Evolutionary conservation across 352 stramenopile species (phyloP).

Genomic region (Phytophthora tubulina): DNA sequence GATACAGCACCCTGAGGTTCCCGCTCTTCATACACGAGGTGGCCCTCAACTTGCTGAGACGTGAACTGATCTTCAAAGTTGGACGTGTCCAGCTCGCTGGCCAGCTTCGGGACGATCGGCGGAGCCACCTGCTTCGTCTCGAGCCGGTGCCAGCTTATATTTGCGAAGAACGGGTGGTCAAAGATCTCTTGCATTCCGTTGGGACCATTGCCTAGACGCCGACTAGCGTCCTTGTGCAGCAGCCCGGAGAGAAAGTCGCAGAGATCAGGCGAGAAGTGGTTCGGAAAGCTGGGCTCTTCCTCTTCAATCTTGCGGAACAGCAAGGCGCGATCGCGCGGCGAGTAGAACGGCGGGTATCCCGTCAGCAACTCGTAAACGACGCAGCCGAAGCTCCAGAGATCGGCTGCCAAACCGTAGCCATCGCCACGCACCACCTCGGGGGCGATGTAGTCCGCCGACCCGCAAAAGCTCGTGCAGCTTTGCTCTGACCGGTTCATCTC

Average conservation of each 20-base stretch:
- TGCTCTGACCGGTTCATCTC: constrained; percentile 64
- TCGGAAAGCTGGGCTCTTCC: constrained; percentile 93
- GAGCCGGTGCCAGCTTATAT: constrained; percentile 82
- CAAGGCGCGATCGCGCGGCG: constrained; percentile 82
- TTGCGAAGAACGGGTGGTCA: constrained; percentile 76
- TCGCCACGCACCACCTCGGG: constrained; percentile 80
- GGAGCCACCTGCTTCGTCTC: constrained; percentile 77
- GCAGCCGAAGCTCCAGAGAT: constrained; percentile 92
- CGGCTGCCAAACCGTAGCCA: constrained; percentile 80
- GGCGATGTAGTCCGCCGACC: constrained; percentile 87
- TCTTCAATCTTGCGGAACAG: constrained; percentile 98
- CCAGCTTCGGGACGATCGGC: constrained; percentile 64
- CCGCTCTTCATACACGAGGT: constrained; percentile 68
- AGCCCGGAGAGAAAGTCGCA: constrained; percentile 67
- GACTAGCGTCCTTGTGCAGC: constrained; percentile 65
- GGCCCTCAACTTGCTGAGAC: constrained; percentile 67
- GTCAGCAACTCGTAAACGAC: constrained; percentile 89
- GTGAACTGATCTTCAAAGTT: constrained; percentile 86
- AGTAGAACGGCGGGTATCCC: constrained; percentile 94
- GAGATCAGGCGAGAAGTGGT: constrained; percentile 81
- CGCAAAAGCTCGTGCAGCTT: constrained; percentile 83
- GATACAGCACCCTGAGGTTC: constrained; percentile 34
- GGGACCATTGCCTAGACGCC: constrained; percentile 66
- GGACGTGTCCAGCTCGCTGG: constrained; percentile 62
- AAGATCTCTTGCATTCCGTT: constrained; percentile 81